Evolutionary conservation across 345 rosid genomes (phyloP).

Genomic region (Eucalyptus lansdowneana): DNA sequence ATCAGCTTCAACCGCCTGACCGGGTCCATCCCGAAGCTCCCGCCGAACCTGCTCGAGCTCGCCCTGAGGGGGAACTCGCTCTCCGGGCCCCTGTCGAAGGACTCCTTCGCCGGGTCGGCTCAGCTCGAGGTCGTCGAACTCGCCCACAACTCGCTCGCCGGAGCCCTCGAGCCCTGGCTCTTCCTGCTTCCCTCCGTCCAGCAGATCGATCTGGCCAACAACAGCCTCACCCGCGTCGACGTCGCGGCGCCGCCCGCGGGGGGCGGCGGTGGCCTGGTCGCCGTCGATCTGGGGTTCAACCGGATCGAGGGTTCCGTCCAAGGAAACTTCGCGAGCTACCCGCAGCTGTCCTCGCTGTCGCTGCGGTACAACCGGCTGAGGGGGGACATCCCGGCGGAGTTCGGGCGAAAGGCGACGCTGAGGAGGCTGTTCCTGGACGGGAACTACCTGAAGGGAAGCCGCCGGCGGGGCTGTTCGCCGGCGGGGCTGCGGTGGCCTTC

Average conservation of each 20-base stretch:
- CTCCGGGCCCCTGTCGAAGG: slow-evolving; percentile 39
- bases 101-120: slow-evolving; percentile 40
- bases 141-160: slow-evolving; percentile 63
- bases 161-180: slow-evolving; percentile 66
- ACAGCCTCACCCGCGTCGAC: slow-evolving; percentile 43
- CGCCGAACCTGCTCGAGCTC: slow-evolving; percentile 36
- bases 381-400: slow-evolving; percentile 58
- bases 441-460: slow-evolving; percentile 70
- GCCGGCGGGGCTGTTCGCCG: slow-evolving; percentile 35
- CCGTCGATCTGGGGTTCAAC: slow-evolving; percentile 76
- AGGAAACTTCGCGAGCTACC: slow-evolving; percentile 37
- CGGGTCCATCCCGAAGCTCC: slow-evolving; percentile 60
- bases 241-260: slow-evolving; percentile 28
- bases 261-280: slow-evolving; percentile 37
- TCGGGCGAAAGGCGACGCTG: slow-evolving; percentile 35
- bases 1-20: slow-evolving; percentile 65
- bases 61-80: slow-evolving; percentile 58
- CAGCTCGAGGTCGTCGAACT: slow-evolving; percentile 74
- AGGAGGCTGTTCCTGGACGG: slow-evolving; percentile 69
- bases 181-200: slow-evolving; percentile 58
- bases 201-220: slow-evolving; percentile 69
- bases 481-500: slow-evolving; percentile 12
- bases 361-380: slow-evolving; percentile 59
- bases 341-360: slow-evolving; percentile 55
- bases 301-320: slow-evolving; percentile 41